Conservation (phyloP, 345 rosid genomes). For the Lenwebbia sp. region DNA sequence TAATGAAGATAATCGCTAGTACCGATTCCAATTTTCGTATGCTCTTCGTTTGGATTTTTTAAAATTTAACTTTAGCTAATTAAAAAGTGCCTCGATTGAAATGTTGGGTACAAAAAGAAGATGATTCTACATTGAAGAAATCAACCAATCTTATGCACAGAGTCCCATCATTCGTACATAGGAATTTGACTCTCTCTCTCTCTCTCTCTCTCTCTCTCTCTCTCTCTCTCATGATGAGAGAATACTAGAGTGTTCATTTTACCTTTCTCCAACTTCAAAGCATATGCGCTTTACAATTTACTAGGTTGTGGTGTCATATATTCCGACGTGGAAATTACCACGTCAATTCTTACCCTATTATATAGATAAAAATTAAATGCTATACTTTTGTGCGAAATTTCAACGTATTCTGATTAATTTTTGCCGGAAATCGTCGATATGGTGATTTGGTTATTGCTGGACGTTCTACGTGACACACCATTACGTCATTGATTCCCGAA, state of each 20-base stretch:
- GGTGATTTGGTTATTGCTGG: rapidly evolving
- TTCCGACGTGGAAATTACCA: not conserved
- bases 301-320: not conserved
- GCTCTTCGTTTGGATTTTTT: not conserved
- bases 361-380: too few species aligned
- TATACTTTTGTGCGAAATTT: not conserved
- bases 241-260: not conserved
- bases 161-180: not conserved
- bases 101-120: slow-evolving; percentile 11
- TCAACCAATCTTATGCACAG: not conserved
- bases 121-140: slow-evolving; percentile 19
- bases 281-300: not conserved
- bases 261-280: not conserved
- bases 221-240: not conserved
- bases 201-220: not conserved
- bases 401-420: rapidly evolving
- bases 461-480: rapidly evolving
- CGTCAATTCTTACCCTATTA: not conserved
- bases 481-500: rapidly evolving
- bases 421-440: rapidly evolving
- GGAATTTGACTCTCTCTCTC: not conserved
- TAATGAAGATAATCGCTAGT: not conserved
- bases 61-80: not conserved
- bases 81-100: not conserved
- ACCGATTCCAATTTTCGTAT: not conserved